phyloP scores from a whole-genome alignment of 176 grass and related monocot genomes.

The Themeda triandra region DNA sequence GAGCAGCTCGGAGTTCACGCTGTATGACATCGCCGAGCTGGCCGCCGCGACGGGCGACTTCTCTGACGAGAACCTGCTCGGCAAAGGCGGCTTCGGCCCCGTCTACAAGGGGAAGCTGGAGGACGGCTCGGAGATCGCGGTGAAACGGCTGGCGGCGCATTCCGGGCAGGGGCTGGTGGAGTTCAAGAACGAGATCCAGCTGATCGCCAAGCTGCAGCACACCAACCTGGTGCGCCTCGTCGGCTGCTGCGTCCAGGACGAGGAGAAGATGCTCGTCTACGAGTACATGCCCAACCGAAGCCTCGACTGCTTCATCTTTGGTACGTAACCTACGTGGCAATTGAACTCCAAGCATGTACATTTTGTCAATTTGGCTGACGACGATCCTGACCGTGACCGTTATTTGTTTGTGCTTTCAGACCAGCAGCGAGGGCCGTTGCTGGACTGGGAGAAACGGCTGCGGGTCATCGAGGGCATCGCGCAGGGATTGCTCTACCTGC shows the following conservation, averaged over 20 bases:
- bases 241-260: constrained; percentile 48
- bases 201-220: constrained; percentile 70
- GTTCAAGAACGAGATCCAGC: constrained; percentile 63
- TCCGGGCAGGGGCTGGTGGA: constrained; percentile 49
- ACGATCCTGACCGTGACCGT: no score
- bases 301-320: constrained; percentile 52
- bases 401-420: neutral
- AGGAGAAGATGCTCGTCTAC: constrained; percentile 67
- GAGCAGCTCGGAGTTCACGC: constrained; percentile 43
- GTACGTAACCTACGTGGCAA: no score
- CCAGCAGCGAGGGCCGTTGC: neutral
- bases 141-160: constrained; percentile 46
- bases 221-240: constrained; percentile 60
- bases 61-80: constrained; percentile 44
- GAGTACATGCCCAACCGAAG: constrained; percentile 72
- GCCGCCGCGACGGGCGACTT: constrained; percentile 32
- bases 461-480: constrained; percentile 38
- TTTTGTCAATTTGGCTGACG: no score
- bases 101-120: constrained; percentile 51
- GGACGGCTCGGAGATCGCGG: constrained; percentile 39
- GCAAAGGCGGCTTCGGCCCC: constrained; percentile 48
- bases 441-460: constrained; percentile 34
- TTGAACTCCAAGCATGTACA: no score
- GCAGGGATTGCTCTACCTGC: constrained; percentile 49
- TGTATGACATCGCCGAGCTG: constrained; percentile 36